Evolutionary conservation across 2,329 filamentous ascomycete genomes (phyloP).

Genomic region (Dissoconium aciculare): DNA sequence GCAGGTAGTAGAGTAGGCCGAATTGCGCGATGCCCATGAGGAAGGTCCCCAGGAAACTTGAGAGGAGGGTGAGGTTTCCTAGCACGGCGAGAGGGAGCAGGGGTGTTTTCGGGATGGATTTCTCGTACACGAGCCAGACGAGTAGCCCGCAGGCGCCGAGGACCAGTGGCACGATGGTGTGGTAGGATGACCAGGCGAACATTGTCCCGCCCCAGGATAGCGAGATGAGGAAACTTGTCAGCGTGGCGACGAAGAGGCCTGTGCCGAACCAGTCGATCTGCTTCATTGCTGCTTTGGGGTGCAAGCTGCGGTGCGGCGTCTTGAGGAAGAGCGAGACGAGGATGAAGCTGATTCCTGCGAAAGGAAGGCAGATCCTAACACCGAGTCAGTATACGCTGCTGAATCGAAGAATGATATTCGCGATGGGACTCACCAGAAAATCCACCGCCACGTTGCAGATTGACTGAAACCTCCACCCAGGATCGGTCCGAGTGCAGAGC

Average conservation of each 20-base stretch:
- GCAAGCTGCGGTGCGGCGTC: too few relatives aligned
- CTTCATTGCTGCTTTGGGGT: too few relatives aligned
- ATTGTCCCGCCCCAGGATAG: slow-evolving; percentile 51
- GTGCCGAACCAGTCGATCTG: slow-evolving; percentile 50
- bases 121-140: slow-evolving; percentile 42
- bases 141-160: slow-evolving; percentile 39
- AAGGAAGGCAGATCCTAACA: slow-evolving; percentile 6
- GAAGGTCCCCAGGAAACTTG: slow-evolving; percentile 23
- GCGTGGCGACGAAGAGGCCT: slow-evolving; percentile 43
- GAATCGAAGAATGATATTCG: too few relatives aligned
- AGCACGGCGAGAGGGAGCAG: slow-evolving; percentile 34
- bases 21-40: slow-evolving; percentile 21
- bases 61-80: slow-evolving; percentile 28
- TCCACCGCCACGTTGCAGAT: slow-evolving; percentile 43
- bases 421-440: too few relatives aligned
- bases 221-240: slow-evolving; percentile 46
- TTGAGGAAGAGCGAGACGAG: slow-evolving; percentile 3
- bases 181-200: slow-evolving; percentile 49
- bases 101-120: slow-evolving; percentile 30
- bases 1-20: slow-evolving; percentile 21
- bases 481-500: slow-evolving; percentile 37
- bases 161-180: slow-evolving; percentile 46
- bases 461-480: slow-evolving; percentile 40
- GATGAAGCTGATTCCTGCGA: slow-evolving; percentile 2
- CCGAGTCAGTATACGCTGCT: too few relatives aligned